phyloP scores from a whole-genome alignment of 176 grass and related monocot species.

The Eragrostis nindensis region DNA sequence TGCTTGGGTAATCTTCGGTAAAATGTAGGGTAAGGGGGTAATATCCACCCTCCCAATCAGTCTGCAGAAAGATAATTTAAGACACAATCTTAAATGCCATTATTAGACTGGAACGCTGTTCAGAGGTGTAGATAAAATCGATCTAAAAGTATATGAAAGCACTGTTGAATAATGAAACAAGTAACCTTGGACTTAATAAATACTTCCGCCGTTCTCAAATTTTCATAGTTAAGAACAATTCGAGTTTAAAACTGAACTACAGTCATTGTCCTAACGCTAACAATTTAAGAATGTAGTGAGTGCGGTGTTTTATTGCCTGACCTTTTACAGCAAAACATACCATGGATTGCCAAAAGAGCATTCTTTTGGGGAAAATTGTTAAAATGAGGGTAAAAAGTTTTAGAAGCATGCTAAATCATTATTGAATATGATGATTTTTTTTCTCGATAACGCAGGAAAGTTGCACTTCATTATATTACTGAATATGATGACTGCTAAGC shows the following conservation, averaged over 20 bases:
- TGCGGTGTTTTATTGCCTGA: neutral
- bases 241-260: too few relatives aligned
- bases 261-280: too few relatives aligned
- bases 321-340: neutral
- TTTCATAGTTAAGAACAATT: too few relatives aligned
- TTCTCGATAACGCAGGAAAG: too few relatives aligned
- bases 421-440: neutral
- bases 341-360: neutral
- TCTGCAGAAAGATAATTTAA: constrained; percentile 55
- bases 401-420: neutral
- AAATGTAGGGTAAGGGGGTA: constrained; percentile 69
- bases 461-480: too few relatives aligned
- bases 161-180: constrained; percentile 8
- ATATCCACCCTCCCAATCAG: constrained; percentile 89
- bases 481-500: neutral
- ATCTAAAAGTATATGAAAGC: neutral
- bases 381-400: neutral
- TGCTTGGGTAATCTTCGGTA: constrained; percentile 73
- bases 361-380: neutral
- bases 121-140: neutral
- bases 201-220: too few relatives aligned
- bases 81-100: neutral
- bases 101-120: neutral
- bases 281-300: too few relatives aligned
- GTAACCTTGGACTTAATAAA: neutral